Base-by-base conservation (phyloP, 176 grass and related monocot species). In the Triticum turgidum region DNA sequence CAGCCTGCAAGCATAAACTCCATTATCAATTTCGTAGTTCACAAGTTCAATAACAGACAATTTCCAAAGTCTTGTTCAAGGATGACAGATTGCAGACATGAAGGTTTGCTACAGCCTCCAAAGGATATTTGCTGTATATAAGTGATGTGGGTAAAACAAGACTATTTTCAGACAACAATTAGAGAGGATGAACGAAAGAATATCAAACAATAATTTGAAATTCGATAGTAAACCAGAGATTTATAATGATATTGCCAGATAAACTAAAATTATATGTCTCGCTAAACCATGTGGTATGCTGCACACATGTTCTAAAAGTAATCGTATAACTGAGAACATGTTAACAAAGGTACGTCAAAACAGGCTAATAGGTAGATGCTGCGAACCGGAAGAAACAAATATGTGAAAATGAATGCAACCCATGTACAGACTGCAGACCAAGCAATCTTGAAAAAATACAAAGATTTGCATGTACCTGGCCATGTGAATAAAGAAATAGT, bases 401-500 rank as follows among this genome's bases (percentile, higher is more conserved):
- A 29, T 25, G 10, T 41, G 8, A 33, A 63, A 82, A 65, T 14
- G 34, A 30, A 74, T 73, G 8, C 52, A 75, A 80, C 68, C 25
- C 38, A 47, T 63, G 20, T 63, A 27, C 54, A 59, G 54, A 59
- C 7, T 59, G 54, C 58, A 82, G 52, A 82, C 35, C 6, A 12
- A 81, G 21, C 13, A 24, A 75, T 65, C 30, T 27, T 17, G 32
- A 59, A 59, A 59, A 21, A 33, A 4, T 78, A 83, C 4, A 68
- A 25, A 39, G 6, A 73, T 78, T 41, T 70, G 67, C 29, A 82
- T 9, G 32, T 73, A 98, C 96, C 88, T 94, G 93, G 72, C 80
- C 86, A 98, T 98, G 89, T 6, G 96, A 98, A 79, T 96, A 92
- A 69, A 98, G 91, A 92, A 91, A 98, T 58, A 98, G 61, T 56